Percentiles rank a stretch among this genome's conserved stretches.
Evolutionary conservation across 805 yeast species (phyloP).

Genomic region (Zygosaccharomyces pseudorouxii): DNA sequence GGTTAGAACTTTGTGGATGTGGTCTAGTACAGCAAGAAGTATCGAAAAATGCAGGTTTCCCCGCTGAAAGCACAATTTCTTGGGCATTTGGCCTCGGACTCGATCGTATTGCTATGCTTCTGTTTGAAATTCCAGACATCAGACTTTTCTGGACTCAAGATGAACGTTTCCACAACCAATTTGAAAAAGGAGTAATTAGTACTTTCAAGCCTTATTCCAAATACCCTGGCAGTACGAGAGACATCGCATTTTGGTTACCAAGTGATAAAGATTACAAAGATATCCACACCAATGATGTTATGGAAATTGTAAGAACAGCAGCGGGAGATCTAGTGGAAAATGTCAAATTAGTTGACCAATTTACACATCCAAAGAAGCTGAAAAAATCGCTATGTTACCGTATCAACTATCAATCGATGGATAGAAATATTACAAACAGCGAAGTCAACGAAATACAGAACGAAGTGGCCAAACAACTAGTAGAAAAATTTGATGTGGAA

Average conservation of each 20-base stretch:
- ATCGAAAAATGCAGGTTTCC: conserved; percentile 63
- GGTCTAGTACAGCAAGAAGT: conserved; percentile 84
- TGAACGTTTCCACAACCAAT: conserved; percentile 71
- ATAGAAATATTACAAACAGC: conserved; percentile 77
- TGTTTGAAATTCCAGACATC: conserved; percentile 94
- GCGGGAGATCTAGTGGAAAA: conserved; percentile 90
- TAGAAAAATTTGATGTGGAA: conserved; percentile 49
- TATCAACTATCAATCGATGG: conserved; percentile 93
- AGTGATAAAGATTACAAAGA: conserved; percentile 27
- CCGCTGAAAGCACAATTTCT: conserved; percentile 56
- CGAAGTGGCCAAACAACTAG: conserved; percentile 55
- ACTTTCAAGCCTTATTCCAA: conserved; percentile 85
- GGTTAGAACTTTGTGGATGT: conserved; percentile 97
- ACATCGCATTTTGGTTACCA: conserved; percentile 89
- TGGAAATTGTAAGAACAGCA: conserved; percentile 81
- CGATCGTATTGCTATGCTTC: conserved; percentile 91
- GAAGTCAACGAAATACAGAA: conserved; percentile 77
- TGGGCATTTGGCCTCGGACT: conserved; percentile 99
- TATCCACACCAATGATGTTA: conserved; percentile 83
- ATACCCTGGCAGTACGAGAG: conserved; percentile 82
- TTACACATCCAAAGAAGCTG: conserved; percentile 77
- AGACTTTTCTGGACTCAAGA: conserved; percentile 88
- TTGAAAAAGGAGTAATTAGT: conserved; percentile 56
- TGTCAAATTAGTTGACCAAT: conserved; percentile 75
- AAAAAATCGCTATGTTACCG: conserved; percentile 80